Conservation (phyloP, 2,329 filamentous ascomycete genomes). For the Cercospora brassicicola region DNA sequence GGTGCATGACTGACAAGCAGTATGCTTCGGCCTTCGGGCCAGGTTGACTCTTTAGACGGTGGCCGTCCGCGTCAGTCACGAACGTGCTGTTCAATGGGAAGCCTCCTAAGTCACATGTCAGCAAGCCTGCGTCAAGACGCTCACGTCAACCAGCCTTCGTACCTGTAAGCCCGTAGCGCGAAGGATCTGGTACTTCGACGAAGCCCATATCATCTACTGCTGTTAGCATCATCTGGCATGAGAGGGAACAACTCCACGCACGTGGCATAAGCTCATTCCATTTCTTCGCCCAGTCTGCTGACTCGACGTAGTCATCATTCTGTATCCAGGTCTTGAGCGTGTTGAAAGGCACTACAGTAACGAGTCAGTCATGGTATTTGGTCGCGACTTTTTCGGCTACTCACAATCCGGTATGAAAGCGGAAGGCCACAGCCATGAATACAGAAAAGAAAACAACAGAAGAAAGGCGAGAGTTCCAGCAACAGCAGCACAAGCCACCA, state of each 20-base stretch:
- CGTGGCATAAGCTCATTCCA: not conserved
- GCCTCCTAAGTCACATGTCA: not conserved
- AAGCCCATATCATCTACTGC: constrained; percentile 8
- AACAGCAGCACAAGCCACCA: not conserved
- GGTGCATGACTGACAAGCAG: constrained; percentile 11
- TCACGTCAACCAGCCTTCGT: not conserved
- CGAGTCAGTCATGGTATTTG: not conserved
- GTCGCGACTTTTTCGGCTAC: not conserved
- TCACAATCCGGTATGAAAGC: not conserved
- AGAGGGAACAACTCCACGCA: not conserved
- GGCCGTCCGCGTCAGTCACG: not conserved
- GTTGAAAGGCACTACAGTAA: constrained; percentile 3
- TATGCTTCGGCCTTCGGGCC: constrained; percentile 4
- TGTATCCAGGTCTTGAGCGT: constrained; percentile 7
- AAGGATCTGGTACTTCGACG: constrained; percentile 10
- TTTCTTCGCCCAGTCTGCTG: not conserved
- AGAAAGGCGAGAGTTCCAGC: constrained; percentile 1
- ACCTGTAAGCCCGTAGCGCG: not conserved
- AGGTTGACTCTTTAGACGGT: not conserved
- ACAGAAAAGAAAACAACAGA: not conserved
- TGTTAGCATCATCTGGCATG: not conserved
- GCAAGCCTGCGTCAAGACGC: not conserved
- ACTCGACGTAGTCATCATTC: constrained; percentile 1
- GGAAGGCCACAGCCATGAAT: not conserved
- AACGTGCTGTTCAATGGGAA: constrained; percentile 2